These are phyloP conservation scores for Saccharomycopsis sp. DNA, from an alignment of 805 yeast species.

Conservation along the genomic window DNA sequence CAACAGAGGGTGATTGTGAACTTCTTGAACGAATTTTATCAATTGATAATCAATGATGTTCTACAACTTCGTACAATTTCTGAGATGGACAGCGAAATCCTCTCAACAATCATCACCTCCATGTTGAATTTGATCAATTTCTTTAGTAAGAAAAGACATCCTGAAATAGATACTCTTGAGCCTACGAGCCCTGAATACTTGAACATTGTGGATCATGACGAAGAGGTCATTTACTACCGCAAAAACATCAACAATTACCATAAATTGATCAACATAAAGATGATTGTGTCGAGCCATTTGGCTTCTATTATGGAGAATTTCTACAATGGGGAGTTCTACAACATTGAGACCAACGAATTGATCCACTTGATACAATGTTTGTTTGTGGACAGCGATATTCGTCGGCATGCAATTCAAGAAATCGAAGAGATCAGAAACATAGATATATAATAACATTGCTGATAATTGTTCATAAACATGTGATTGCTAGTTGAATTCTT, in stretches of 20 bases:
- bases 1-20: conserved; percentile 14
- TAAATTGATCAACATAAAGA: conserved; percentile 17
- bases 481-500: too few species aligned
- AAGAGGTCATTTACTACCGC: conserved; percentile 5
- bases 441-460: conserved; percentile 6
- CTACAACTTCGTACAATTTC: conserved; percentile 12
- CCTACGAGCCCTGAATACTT: background rate
- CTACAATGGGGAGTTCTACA: conserved; percentile 40
- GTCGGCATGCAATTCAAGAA: conserved; percentile 36
- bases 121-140: conserved; percentile 13
- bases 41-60: conserved; percentile 18
- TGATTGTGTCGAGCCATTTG: conserved; percentile 25
- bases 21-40: conserved; percentile 20
- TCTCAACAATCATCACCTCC: conserved; percentile 11
- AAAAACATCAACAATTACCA: conserved; percentile 11
- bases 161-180: background rate
- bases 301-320: conserved; percentile 38
- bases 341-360: conserved; percentile 36
- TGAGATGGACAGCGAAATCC: conserved; percentile 16
- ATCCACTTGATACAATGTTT: conserved; percentile 31
- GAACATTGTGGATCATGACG: conserved; percentile 4
- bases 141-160: conserved; percentile 1
- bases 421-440: conserved; percentile 35
- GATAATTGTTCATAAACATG: background rate
- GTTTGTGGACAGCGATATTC: conserved; percentile 35